Base-by-base conservation (phyloP, 1,284 basidiomycete genomes). In the Boletellus deceptivus region DNA sequence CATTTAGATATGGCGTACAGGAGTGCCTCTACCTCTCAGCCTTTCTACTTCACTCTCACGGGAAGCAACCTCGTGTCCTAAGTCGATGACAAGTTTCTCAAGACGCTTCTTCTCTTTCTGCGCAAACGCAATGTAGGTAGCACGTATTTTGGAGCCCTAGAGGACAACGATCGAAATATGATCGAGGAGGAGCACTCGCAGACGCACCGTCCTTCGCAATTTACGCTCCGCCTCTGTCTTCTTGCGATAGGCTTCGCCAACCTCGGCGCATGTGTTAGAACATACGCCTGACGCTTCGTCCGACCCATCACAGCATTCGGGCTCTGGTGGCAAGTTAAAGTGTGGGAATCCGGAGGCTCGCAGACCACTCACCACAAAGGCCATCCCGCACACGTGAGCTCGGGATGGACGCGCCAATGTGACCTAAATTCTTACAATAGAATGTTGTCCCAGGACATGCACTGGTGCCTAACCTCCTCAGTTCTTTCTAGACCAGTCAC, bases 281-380 rank as follows among this genome's bases (percentile, higher is more conserved):
- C 96, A 99, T 11, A 86, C 75, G 5, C 92, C 92, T 8, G 80
- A 67, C 5, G 72, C 75, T 70, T 99, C 96, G 68, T 99, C 96
- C 0, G 92, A 92, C n/a, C 97, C 97, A 64, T 99, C 96, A 67
- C 96, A 99, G 67, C 97, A 99, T 64, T 94, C 86, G 3, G 83
- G 79, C 64, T 99, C 93, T 95, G 62, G 13, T 25, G 20, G 36
- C n/a, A 29, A 18, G 43, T 61, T 36, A 62, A 36, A 48, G 36
- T 20, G 17, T 16, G 13, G n/a, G 3, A 24, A 6, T 39, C 8
- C 22, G 18, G 10, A n/a, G 0, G 1, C 6, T n/a, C 41, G 8
- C 14, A n/a, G 9, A 13, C 25, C 11, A 74, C 86, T 39, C 68
- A 93, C 92, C 95, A 68, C 96, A 99, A 34, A 98, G 77, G 3